phyloP scores from a whole-genome alignment of 129 eudicot genomes.

The Ambrosia trifida region DNA sequence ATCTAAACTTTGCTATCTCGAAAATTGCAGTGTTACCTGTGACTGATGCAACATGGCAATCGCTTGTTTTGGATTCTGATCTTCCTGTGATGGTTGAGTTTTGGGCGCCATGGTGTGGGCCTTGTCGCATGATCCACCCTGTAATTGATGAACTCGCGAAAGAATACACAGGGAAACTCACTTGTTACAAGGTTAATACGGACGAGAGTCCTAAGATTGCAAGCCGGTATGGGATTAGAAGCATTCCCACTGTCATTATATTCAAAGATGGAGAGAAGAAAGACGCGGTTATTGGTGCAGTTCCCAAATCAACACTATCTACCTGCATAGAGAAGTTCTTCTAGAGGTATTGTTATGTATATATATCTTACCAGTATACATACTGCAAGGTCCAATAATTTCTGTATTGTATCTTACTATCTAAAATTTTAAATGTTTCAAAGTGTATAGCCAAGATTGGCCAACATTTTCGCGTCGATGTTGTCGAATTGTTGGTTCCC shows the following conservation, averaged over 20 bases:
- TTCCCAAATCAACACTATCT: conserved; percentile 67
- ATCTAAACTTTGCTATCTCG: neutral
- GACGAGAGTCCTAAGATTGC: conserved; percentile 83
- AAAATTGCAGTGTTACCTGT: conserved; percentile 58
- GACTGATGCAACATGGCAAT: conserved; percentile 59
- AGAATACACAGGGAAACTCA: conserved; percentile 75
- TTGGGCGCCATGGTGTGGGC: conserved; percentile 99
- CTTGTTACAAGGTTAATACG: conserved; percentile 83
- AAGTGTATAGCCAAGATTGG: neutral
- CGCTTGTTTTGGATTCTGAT: conserved; percentile 55
- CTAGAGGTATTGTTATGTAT: conserved; percentile 35
- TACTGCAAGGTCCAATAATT: conserved; percentile 31
- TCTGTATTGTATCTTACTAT: conserved; percentile 40
- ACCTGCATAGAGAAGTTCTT: conserved; percentile 73
- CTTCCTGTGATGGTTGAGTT: conserved; percentile 83
- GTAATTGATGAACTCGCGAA: conserved; percentile 82
- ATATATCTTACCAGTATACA: conserved; percentile 20
- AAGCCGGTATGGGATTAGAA: conserved; percentile 75
- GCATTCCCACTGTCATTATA: conserved; percentile 90
- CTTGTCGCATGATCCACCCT: conserved; percentile 93
- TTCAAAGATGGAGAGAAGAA: conserved; percentile 92
- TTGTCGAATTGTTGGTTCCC: conserved; percentile 8
- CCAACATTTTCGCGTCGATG: neutral
- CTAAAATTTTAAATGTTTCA: neutral
- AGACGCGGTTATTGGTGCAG: conserved; percentile 95